A percentile compares a stretch with the other conserved stretches of the same genome.
phyloP scores from a whole-genome alignment of 768 basidiomycete genomes.

The Fibroporia radiculosa region DNA sequence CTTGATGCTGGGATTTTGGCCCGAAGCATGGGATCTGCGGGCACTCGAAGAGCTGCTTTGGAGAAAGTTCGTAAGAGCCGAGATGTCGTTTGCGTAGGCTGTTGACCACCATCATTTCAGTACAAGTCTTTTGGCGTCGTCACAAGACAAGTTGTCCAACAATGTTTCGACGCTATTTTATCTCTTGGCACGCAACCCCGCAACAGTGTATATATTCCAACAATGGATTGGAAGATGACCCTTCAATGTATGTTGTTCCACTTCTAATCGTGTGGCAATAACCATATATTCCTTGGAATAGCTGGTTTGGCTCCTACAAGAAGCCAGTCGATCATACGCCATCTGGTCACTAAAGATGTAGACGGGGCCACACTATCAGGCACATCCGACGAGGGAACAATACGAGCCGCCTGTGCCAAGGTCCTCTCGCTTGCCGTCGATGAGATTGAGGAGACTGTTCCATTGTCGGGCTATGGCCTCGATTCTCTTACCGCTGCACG shows the following conservation, averaged over 20 bases:
- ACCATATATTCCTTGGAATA: too few species aligned
- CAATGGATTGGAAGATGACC: slow-evolving; percentile 6
- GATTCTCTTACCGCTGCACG: slow-evolving; percentile 7
- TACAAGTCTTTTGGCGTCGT: slow-evolving; percentile 5
- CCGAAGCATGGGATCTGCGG: slow-evolving; percentile 2
- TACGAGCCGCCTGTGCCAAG: slow-evolving; percentile 4
- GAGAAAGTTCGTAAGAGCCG: slow-evolving; percentile 4
- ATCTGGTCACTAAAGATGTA: neutral
- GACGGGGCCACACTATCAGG: neutral
- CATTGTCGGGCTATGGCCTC: slow-evolving; percentile 5
- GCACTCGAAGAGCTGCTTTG: slow-evolving; percentile 1
- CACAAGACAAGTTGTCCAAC: neutral
- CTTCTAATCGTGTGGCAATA: too few species aligned
- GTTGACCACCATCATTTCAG: neutral
- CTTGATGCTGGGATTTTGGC: slow-evolving; percentile 7
- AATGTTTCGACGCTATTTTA: slow-evolving; percentile 8
- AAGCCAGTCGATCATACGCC: too few species aligned
- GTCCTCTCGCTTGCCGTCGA: slow-evolving; percentile 6
- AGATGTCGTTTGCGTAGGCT: too few species aligned
- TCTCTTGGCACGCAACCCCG: neutral
- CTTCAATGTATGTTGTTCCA: slow-evolving; percentile 3
- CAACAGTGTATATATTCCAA: slow-evolving; percentile 2
- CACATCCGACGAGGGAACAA: slow-evolving; percentile 3
- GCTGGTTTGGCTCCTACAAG: too few species aligned
- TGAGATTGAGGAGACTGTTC: slow-evolving; percentile 5